These are phyloP conservation scores for Globisporangium emineosum DNA, from an alignment of 352 stramenopile genomes.

Conservation along the genomic window DNA sequence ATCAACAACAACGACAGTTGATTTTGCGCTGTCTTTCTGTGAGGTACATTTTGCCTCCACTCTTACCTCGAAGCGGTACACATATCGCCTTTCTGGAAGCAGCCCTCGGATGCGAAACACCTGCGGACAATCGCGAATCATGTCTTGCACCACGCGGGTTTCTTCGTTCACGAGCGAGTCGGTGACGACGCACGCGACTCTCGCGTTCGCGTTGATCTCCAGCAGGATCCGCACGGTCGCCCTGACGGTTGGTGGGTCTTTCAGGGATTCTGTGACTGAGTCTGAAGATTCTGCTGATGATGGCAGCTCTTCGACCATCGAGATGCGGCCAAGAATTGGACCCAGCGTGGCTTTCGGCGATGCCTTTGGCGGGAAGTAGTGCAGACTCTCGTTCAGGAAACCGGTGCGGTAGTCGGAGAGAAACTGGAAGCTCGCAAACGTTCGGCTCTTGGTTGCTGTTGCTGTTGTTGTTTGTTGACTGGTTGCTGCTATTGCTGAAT, in stretches of 20 bases:
- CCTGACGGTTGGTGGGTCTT: slow-evolving; percentile 8
- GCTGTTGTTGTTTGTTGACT: neutral
- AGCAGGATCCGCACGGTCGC: slow-evolving; percentile 55
- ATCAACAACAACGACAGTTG: neutral
- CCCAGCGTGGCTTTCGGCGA: slow-evolving; percentile 44
- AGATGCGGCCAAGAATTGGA: slow-evolving; percentile 54
- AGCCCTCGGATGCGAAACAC: slow-evolving; percentile 52
- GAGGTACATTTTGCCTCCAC: neutral
- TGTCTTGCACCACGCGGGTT: slow-evolving; percentile 28
- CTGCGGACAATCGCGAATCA: slow-evolving; percentile 31
- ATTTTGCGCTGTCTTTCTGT: neutral
- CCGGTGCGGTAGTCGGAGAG: slow-evolving; percentile 54
- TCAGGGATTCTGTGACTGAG: slow-evolving; percentile 1
- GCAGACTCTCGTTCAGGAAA: slow-evolving; percentile 46
- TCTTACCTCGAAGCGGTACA: slow-evolving; percentile 68
- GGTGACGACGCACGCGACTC: slow-evolving; percentile 53
- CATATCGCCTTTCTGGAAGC: slow-evolving; percentile 50
- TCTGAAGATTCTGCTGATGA: neutral
- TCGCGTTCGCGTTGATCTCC: slow-evolving; percentile 52
- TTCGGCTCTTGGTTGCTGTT: slow-evolving; percentile 14
- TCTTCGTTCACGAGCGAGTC: slow-evolving; percentile 63
- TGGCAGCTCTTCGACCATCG: slow-evolving; percentile 9
- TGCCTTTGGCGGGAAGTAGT: slow-evolving; percentile 45
- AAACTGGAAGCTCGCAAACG: slow-evolving; percentile 54
- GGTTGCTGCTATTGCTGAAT: neutral